Evolutionary conservation across 164 flowering plant species (phyloP), one percentile per base, ranked within the genome.

Genomic region (Buxus sempervirens): DNA sequence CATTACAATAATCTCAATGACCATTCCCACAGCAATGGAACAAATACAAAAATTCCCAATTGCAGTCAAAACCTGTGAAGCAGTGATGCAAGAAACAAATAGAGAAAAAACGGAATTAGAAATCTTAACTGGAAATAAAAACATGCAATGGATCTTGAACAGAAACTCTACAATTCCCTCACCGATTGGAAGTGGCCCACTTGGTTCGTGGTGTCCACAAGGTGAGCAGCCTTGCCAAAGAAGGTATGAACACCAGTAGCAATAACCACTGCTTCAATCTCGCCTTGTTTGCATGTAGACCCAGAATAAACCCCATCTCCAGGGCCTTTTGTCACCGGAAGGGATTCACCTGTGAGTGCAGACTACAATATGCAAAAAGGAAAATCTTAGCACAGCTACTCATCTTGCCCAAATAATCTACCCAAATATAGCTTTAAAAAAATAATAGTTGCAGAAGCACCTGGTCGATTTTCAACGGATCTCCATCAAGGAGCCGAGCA

Each of bases 391-490:
- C 13, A 62, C 57, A 64, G 12, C 64, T 64, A 5, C 42, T 8
- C 62, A 41, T 53, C 9, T 25, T 32, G 51, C 57, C 18, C 49
- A 20, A 13, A 15, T 26, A 38, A 9, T 18, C 41, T 42, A 53
- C 65, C 28, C 5, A 7, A 20, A 51, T 2, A 27, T 60, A 60
- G 64, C 10, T 10, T 63, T 16, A 13, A 15, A 10, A 14, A 0
- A 56, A 26, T 15, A 56, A 36, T 13, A 42, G 19, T 58, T 38
- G 22, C 25, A 55, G 54, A 58, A 38, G 41, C 62, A 90, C 98
- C 87, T 90, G 98, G 69, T 93, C 97, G 58, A 93, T 89, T 76
- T 88, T 93, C 64, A 93, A 59, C 0, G 98, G 97, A 76, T 93
- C 97, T 20, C 97, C 98, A 1, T 89, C 92, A 57, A 90, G 87